Base-by-base conservation (phyloP, 805 yeast species). In the Lachancea lanzarotensis region DNA sequence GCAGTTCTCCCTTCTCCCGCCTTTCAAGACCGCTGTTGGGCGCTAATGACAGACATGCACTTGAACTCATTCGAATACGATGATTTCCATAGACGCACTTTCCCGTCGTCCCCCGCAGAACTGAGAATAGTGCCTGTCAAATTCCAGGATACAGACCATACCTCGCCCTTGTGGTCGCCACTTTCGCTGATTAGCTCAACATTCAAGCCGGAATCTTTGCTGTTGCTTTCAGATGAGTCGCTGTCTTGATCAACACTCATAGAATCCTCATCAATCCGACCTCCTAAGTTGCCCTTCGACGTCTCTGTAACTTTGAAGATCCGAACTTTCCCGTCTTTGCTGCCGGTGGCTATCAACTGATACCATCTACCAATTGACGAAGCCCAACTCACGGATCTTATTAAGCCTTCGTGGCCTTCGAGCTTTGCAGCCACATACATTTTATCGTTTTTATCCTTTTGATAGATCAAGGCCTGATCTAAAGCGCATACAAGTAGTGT, bases 91-190 rank as follows among this genome's bases (percentile, higher is more conserved):
- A 93, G 72, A 54, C 96, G 71, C 5, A 91, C 82, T 51, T 82
- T 81, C 2, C 97, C 97, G 60, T 93, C 98, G 59, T 90, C 97
- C 16, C 98, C 98, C 5, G 97, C 88, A 38, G 93, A 82, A 53
- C 96, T 84, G 50, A 93, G 68, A 4, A 93, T 81, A 0, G 98
- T 87, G 4, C 98, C 98, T 0, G 98, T 87, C 37, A 82, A 64
- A 62, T 93, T 93, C 98, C 98, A 93, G 22, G 85, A 76, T 1
- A 93, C 98, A 33, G 90, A 76, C 98, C 99, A 93, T 1, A 93
- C 96, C 65, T 93, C 95, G 45, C 84, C 82, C 48, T 78, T 75
- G 60, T 87, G 95, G 59, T 84, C 93, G 48, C 74, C 80, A 51
- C 84, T 78, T 53, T 78, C 78, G 38, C 86, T 82, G 39, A 84